A percentile compares a stretch with the other conserved stretches of the same genome.
Evolutionary conservation across 2,329 filamentous ascomycete genomes (phyloP).

Genomic region (Gliomastix tumulicola): DNA sequence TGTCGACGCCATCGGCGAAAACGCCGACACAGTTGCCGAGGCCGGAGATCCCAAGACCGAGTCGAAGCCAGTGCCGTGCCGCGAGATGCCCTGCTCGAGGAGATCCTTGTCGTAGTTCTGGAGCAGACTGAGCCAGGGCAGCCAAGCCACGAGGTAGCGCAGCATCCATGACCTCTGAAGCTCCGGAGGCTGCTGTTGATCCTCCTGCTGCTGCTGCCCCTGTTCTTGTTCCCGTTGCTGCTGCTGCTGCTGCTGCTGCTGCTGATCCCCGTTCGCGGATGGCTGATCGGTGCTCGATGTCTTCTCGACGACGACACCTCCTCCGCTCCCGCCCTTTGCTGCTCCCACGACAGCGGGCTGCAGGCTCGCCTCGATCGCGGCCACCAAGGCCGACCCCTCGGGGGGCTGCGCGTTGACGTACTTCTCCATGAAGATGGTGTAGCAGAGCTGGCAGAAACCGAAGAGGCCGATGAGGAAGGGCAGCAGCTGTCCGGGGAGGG

Average conservation of each 20-base stretch:
- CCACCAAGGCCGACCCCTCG: background rate
- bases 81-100: constrained; percentile 1
- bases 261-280: too few species aligned
- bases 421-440: constrained; percentile 7
- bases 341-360: too few species aligned
- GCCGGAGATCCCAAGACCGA: too few species aligned
- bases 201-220: background rate
- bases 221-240: too few species aligned
- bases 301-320: too few species aligned
- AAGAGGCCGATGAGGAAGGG: constrained; percentile 13
- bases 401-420: background rate
- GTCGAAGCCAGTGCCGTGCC: constrained; percentile 2
- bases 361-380: too few species aligned
- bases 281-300: too few species aligned
- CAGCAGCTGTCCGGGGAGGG: constrained; percentile 12
- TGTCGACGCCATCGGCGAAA: too few species aligned
- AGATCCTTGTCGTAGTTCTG: constrained; percentile 6
- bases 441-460: constrained; percentile 10
- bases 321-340: background rate
- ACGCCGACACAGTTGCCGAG: too few species aligned
- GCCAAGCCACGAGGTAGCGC: constrained; percentile 12
- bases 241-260: too few species aligned
- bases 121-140: constrained; percentile 13
- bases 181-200: constrained; percentile 3
- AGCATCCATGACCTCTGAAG: constrained; percentile 3